phyloP scores from a whole-genome alignment of 1,284 basidiomycete genomes.

The Peniophora sp. region DNA sequence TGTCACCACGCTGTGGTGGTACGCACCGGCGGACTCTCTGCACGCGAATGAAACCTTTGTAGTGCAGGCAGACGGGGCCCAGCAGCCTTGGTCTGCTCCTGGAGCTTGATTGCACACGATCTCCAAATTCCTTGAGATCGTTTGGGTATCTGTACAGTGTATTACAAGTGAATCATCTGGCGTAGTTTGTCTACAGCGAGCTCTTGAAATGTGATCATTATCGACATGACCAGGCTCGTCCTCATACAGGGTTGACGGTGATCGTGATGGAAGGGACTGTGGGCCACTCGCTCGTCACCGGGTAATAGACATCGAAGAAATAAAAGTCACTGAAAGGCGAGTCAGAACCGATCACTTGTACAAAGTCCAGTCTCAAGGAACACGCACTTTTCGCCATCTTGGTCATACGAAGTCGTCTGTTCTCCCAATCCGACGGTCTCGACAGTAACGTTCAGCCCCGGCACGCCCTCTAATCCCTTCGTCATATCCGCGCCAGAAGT shows the following conservation, averaged over 20 bases:
- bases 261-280: conserved; percentile 2
- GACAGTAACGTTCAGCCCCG: conserved; percentile 3
- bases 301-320: conserved; percentile 3
- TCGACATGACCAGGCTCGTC: too few relatives aligned
- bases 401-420: neutral
- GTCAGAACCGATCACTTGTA: neutral
- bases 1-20: conserved; percentile 41
- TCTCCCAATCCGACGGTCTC: conserved; percentile 3
- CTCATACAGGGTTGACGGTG: neutral
- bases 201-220: too few relatives aligned
- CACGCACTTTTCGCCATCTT: neutral
- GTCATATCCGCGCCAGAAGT: conserved; percentile 1
- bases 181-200: too few relatives aligned
- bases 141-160: too few relatives aligned
- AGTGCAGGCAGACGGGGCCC: too few relatives aligned
- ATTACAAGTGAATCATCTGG: too few relatives aligned
- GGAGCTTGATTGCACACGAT: too few relatives aligned
- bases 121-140: too few relatives aligned
- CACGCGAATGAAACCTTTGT: neutral
- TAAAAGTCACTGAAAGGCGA: conserved; percentile 1
- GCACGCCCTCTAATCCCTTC: conserved; percentile 3
- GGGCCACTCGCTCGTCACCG: conserved; percentile 1
- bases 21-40: conserved; percentile 17
- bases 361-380: neutral
- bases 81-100: too few relatives aligned